phyloP scores from a whole-genome alignment of 1,284 basidiomycete genomes.

The Cutaneotrichosporon cutaneum region DNA sequence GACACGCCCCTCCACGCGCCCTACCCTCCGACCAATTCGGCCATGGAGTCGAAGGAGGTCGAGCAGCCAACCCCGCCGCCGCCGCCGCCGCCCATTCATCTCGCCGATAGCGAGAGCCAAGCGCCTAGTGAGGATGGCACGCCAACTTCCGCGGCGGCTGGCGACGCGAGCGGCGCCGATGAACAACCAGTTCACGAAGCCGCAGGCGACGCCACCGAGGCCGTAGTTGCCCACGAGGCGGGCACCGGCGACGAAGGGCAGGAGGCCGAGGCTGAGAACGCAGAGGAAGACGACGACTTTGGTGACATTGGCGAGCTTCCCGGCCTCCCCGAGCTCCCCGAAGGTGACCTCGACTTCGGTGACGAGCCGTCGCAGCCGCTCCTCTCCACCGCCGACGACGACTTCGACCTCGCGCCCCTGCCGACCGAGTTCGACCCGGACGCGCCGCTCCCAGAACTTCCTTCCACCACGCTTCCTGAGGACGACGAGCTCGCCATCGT shows the following conservation, averaged over 20 bases:
- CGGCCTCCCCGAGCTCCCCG: background rate
- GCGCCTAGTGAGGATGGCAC: background rate
- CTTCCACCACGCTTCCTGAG: conserved; percentile 5
- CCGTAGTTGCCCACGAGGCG: background rate
- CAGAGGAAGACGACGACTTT: background rate
- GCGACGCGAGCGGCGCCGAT: background rate
- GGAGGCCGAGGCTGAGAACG: background rate
- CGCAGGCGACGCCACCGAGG: background rate
- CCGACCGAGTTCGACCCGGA: conserved; percentile 21
- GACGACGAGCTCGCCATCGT: conserved; percentile 20
- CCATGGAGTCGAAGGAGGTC: conserved; percentile 3
- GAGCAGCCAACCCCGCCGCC: background rate
- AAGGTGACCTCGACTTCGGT: conserved; percentile 4
- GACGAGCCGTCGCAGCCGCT: background rate
- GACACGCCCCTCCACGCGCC: background rate
- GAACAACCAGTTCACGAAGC: background rate
- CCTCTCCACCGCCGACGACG: background rate
- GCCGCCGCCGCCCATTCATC: background rate
- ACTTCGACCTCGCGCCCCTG: conserved; percentile 16
- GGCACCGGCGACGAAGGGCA: background rate
- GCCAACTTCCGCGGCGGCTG: background rate
- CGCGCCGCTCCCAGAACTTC: conserved; percentile 8
- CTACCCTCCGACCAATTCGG: background rate
- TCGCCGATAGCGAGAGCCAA: background rate
- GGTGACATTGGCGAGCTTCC: background rate